These are phyloP conservation scores for Nakaseomyces kungkrabaensis DNA, from an alignment of 1,139 yeast genomes.

Conservation along the genomic window DNA sequence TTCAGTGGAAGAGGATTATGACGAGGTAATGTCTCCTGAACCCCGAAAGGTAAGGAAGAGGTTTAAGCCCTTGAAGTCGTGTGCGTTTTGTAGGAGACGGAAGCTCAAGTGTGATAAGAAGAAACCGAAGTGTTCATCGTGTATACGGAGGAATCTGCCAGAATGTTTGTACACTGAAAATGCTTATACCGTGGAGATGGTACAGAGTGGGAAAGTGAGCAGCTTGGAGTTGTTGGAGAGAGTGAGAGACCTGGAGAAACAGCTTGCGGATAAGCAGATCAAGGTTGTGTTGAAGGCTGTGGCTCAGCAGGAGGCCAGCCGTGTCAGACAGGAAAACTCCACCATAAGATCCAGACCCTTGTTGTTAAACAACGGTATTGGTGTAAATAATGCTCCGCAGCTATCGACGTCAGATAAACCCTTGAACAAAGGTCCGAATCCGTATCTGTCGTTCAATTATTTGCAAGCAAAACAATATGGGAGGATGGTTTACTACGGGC, in stretches of 20 bases:
- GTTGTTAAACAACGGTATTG: neutral
- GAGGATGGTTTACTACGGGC: slow-evolving; percentile 19
- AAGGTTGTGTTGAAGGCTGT: neutral
- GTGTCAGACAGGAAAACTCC: too few relatives aligned
- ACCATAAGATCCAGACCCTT: too few relatives aligned
- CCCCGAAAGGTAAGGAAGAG: neutral
- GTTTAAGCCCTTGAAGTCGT: slow-evolving; percentile 23
- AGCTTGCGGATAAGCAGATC: slow-evolving; percentile 2
- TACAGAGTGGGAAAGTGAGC: neutral
- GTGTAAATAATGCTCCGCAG: neutral
- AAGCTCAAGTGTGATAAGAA: slow-evolving; percentile 27
- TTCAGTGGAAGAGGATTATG: neutral
- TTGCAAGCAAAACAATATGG: slow-evolving; percentile 12
- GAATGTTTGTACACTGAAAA: slow-evolving; percentile 21
- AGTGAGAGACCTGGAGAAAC: slow-evolving; percentile 6
- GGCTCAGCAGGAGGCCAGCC: neutral
- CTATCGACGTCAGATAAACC: neutral
- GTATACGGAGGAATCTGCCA: slow-evolving; percentile 16
- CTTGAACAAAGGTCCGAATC: slow-evolving; percentile 9
- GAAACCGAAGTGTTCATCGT: slow-evolving; percentile 22
- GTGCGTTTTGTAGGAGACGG: slow-evolving; percentile 25
- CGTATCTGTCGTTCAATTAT: slow-evolving; percentile 12
- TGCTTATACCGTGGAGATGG: slow-evolving; percentile 8
- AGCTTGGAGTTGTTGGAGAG: slow-evolving; percentile 1
- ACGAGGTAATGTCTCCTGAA: slow-evolving; percentile 12